Base-by-base conservation (phyloP, 805 yeast species). In the Sugiyamaella smithiae region DNA sequence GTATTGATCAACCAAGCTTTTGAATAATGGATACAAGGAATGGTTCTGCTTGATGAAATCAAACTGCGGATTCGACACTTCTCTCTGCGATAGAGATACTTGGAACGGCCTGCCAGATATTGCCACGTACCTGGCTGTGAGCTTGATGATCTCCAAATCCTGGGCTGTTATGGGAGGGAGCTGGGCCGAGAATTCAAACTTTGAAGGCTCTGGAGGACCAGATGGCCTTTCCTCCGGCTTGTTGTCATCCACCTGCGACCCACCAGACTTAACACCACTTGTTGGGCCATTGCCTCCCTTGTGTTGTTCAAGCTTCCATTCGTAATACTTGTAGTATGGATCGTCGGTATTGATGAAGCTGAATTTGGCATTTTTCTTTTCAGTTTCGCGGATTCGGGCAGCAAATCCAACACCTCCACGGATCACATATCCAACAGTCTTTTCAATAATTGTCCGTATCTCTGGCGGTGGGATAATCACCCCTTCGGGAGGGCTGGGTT, bases 351-450 rank as follows among this genome's bases (percentile, higher is more conserved):
- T 63, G 4, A 89, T 63, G 59, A 90, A 90, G n/a, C 76, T 68
- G 63, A 88, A 86, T 60, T 81, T 79, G 25, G 72, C 70, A 44
- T 74, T 74, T 4, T 67, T 62, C 12, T 69, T 63, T 53, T 81
- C 81, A 31, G 67, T 69, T 31, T 66, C 66, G 14, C 67, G 66
- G 49, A 87, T 74, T 43, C 84, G 69, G 7, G 69, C 68, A 57
- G 83, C 93, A 65, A 88, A 86, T 50, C 76, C 68, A 0, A 63
- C 58, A 0, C 96, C 96, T 59, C 87, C 85, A 53, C 84, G 72
- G 24, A 67, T 56, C 4, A 89, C 88, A 58, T 84, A 87, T 2
- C 71, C 77, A 0, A 84, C 88, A 0, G 96, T 85, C 59, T 84
- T 85, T 44, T 78, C 81, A 16, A 90, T 82, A 16, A 78, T 73